Evolutionary conservation across 192 early-diverging fungal genomes (phyloP), one percentile per base, ranked within the genome.

Genomic region (Coemansia sp.): DNA sequence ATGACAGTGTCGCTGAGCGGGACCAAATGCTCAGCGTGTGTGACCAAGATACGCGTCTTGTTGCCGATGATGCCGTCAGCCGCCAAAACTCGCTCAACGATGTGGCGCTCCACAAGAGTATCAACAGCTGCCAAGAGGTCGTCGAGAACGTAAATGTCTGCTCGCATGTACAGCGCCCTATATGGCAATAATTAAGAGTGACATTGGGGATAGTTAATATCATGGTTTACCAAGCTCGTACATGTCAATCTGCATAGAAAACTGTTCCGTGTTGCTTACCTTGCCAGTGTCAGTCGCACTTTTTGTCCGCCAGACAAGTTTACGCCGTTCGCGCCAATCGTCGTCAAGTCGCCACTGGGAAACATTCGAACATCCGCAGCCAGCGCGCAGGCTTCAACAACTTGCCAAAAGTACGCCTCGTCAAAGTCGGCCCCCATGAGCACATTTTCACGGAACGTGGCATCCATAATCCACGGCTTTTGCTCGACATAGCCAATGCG

Each of bases 71-170:
- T 82, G 1, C 75, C 88, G 67, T 61, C 65, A 6, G 38, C 51
- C 0, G 51, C 65, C 70, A 87, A 33, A 65, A 86, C 71, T 54
- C 82, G 40, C 24, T 90, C 82, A 41, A 89, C 84, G 8, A 90
- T 69, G 9, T 85, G 85, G 2, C 86, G 84, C n/a, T 84, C 88
- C 2, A 89, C 88, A 52, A 81, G 87, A 0, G 88, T 88, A 63
- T 89, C 90, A 2, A 91, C 90, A 8, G 93, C 91, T 6, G 90
- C 78, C 15, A 93, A 74, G 5, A 89, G 80, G 60, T 94, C 92
- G 65, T 93, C 93, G 13, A 94, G 70, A 4, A 93, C 68, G 52
- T 87, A 87, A 5, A 91, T 67, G 64, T 93, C 90, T 0, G 89
- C 87, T 13, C 88, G 71, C 29, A 76, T 44, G 65, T 91, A 92